phyloP scores from a whole-genome alignment of 2,329 filamentous ascomycete genomes.

The Diaporthe destruens region DNA sequence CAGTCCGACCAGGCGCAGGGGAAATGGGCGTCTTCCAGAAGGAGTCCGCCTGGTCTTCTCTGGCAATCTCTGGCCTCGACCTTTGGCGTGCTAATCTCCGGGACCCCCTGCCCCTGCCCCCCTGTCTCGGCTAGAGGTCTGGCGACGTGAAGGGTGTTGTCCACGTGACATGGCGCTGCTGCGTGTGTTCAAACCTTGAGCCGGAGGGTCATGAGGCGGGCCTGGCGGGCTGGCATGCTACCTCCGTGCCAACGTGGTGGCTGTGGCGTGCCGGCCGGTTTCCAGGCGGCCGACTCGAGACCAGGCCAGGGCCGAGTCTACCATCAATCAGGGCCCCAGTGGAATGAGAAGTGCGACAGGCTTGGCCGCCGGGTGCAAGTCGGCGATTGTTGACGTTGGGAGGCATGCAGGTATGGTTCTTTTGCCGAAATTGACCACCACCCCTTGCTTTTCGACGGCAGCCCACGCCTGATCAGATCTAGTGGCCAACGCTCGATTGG shows the following conservation, averaged over 20 bases:
- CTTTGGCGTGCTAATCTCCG: constrained; percentile 26
- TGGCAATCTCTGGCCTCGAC: constrained; percentile 18
- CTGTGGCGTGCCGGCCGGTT: constrained; percentile 9
- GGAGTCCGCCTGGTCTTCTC: constrained; percentile 3
- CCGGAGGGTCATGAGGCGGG: not conserved
- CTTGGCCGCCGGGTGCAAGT: not conserved
- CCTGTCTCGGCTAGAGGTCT: constrained; percentile 19
- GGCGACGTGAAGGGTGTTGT: constrained; percentile 3
- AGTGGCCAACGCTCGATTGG: constrained; percentile 10
- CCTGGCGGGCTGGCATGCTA: not conserved
- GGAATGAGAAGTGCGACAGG: constrained; percentile 18
- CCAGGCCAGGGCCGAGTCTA: not conserved
- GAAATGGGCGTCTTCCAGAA: constrained; percentile 25
- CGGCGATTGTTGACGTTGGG: constrained; percentile 4
- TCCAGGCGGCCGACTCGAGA: constrained; percentile 1
- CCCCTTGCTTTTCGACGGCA: constrained; percentile 32
- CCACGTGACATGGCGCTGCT: constrained; percentile 23
- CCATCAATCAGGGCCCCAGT: not conserved
- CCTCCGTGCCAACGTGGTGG: constrained; percentile 26
- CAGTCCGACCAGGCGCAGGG: constrained; percentile 9
- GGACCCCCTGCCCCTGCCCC: constrained; percentile 8
- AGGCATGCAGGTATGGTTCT: constrained; percentile 20
- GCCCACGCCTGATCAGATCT: constrained; percentile 16
- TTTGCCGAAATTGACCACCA: constrained; percentile 24
- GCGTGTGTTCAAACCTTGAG: constrained; percentile 15